phyloP scores from a whole-genome alignment of 352 stramenopile species.

The Phytopythium delawarense region DNA sequence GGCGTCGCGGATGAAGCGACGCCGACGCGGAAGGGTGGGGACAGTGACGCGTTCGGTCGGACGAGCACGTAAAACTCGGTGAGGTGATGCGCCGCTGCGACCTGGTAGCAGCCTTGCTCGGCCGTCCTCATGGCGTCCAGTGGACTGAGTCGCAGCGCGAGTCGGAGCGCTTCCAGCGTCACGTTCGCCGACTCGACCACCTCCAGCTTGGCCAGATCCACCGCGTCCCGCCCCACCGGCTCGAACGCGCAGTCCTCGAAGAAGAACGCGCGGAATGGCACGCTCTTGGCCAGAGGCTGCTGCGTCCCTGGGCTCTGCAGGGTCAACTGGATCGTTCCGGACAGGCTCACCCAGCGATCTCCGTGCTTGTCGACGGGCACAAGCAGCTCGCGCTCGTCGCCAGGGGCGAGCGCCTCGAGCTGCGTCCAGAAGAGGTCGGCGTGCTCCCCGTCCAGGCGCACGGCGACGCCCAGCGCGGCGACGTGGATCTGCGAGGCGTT shows the following conservation, averaged over 20 bases:
- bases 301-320: conserved; percentile 61
- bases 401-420: conserved; percentile 21
- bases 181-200: conserved; percentile 23
- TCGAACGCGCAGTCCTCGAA: conserved; percentile 36
- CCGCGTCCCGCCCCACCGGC: conserved; percentile 16
- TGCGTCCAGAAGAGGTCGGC: conserved; percentile 13
- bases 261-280: conserved; percentile 36
- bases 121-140: conserved; percentile 50
- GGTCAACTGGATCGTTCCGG: conserved; percentile 29
- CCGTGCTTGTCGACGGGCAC: conserved; percentile 17
- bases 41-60: conserved; percentile 2
- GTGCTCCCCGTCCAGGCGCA: conserved; percentile 9
- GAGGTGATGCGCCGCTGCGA: conserved; percentile 11
- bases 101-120: conserved; percentile 42
- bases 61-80: conserved; percentile 29
- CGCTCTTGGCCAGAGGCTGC: conserved; percentile 44
- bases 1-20: conserved; percentile 15
- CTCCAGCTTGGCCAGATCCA: conserved; percentile 11
- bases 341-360: conserved; percentile 8
- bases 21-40: conserved; percentile 14
- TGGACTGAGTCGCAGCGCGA: conserved; percentile 44
- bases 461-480: conserved; percentile 20
- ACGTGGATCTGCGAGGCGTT: conserved; percentile 66
- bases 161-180: conserved; percentile 33
- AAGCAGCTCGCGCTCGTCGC: conserved; percentile 21